Conservation (phyloP, 257 asterid genomes). For the Nicotiana tabacum region DNA sequence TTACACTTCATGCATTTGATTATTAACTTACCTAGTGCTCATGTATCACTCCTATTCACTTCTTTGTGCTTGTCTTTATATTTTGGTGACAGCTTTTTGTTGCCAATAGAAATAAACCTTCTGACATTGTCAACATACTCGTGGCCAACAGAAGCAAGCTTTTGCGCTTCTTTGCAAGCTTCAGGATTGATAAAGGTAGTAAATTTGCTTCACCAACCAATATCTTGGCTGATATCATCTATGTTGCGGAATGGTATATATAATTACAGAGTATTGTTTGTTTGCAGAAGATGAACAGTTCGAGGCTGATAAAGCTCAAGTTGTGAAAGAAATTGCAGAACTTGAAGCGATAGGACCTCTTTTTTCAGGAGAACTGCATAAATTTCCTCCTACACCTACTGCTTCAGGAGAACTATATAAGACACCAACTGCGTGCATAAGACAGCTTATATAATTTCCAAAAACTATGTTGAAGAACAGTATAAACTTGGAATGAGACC, state of each 20-base stretch:
- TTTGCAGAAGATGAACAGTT: conserved; percentile 77
- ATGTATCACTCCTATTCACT: not conserved
- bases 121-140: conserved; percentile 58
- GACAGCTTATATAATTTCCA: not conserved
- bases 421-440: not conserved
- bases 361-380: conserved; percentile 12
- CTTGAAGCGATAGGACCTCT: conserved; percentile 42
- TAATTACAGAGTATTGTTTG: not conserved
- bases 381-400: conserved; percentile 6
- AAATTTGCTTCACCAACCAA: not conserved
- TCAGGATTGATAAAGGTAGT: conserved; percentile 65
- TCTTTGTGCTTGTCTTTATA: not conserved
- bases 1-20: conserved; percentile 15
- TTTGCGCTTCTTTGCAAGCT: conserved; percentile 51
- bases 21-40: not conserved
- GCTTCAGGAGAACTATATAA: conserved; percentile 6
- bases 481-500: not conserved
- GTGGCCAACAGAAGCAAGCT: conserved; percentile 71
- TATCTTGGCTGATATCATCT: not conserved
- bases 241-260: not conserved
- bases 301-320: conserved; percentile 76
- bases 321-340: conserved; percentile 51
- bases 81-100: conserved; percentile 65
- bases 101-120: conserved; percentile 79
- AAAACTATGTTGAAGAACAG: not conserved